These are phyloP conservation scores for Solanum virginianum DNA, from an alignment of 257 asterid species.

Conservation along the genomic window DNA sequence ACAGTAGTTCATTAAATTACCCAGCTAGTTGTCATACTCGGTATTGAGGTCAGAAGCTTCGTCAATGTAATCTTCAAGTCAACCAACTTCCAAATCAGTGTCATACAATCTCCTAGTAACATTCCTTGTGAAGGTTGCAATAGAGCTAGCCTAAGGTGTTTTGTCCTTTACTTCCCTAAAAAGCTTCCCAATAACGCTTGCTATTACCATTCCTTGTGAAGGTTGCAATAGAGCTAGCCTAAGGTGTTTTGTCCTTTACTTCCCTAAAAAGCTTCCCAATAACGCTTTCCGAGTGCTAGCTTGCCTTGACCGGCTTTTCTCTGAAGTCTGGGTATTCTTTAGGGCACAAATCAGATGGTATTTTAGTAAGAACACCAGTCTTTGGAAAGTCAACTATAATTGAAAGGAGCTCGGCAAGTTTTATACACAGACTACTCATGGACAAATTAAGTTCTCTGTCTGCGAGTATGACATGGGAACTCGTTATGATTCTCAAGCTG, in stretches of 20 bases:
- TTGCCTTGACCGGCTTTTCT: constrained; percentile 65
- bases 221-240: no score
- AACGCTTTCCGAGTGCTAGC: constrained; percentile 35
- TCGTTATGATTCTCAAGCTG: constrained; percentile 61
- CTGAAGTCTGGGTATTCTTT: constrained; percentile 84
- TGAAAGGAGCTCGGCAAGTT: constrained; percentile 53
- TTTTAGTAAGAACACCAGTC: constrained; percentile 80
- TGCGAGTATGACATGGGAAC: constrained; percentile 75
- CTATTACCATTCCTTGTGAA: constrained; percentile 52
- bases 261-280: no score
- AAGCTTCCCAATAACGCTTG: no score
- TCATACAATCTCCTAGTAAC: constrained; percentile 54
- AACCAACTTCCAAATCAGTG: constrained; percentile 47
- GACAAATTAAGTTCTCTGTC: constrained; percentile 51
- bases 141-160: constrained; percentile 24
- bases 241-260: no score
- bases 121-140: constrained; percentile 35
- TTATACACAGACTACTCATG: constrained; percentile 33
- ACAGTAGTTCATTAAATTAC: constrained; percentile 81
- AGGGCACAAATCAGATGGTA: constrained; percentile 57
- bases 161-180: constrained; percentile 48
- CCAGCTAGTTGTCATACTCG: constrained; percentile 67
- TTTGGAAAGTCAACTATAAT: constrained; percentile 86
- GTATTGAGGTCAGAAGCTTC: constrained; percentile 52
- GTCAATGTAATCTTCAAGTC: constrained; percentile 44